Evolutionary conservation across 2,329 filamentous ascomycete species (phyloP).

Genomic region (Calycina herbarum): DNA sequence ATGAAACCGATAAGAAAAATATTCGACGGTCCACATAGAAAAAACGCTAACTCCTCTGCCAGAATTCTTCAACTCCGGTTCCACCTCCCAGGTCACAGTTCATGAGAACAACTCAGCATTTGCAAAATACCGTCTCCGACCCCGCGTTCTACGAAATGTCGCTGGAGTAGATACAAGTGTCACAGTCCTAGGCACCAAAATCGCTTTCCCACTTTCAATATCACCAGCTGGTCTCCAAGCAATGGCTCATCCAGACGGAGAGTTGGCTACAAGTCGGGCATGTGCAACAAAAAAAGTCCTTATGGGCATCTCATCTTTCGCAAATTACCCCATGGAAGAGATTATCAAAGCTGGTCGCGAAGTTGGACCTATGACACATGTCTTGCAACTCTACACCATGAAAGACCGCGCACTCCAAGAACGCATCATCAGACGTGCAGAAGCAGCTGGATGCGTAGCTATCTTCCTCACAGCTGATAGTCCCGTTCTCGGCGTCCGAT

Average conservation of each 20-base stretch:
- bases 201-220: constrained; percentile 43
- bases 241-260: constrained; percentile 52
- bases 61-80: background rate
- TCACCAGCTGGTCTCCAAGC: constrained; percentile 50
- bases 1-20: background rate
- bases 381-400: constrained; percentile 54
- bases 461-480: constrained; percentile 33
- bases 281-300: constrained; percentile 47
- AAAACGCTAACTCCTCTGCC: background rate
- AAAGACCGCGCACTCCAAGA: constrained; percentile 44
- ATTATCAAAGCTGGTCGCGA: constrained; percentile 42
- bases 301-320: constrained; percentile 45
- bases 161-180: constrained; percentile 42
- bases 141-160: constrained; percentile 46
- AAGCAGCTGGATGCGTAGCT: constrained; percentile 28
- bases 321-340: constrained; percentile 46
- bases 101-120: constrained; percentile 55
- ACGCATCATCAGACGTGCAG: constrained; percentile 25
- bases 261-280: constrained; percentile 50
- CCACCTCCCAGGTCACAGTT: constrained; percentile 32
- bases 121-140: constrained; percentile 50
- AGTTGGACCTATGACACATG: constrained; percentile 36
- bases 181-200: constrained; percentile 45
- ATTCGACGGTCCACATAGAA: background rate
- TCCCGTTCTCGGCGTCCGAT: constrained; percentile 23